Evolutionary conservation across 2,329 filamentous ascomycete species (phyloP), one percentile per base, ranked within the genome.

Genomic region (Pseudogymnoascus sp.): DNA sequence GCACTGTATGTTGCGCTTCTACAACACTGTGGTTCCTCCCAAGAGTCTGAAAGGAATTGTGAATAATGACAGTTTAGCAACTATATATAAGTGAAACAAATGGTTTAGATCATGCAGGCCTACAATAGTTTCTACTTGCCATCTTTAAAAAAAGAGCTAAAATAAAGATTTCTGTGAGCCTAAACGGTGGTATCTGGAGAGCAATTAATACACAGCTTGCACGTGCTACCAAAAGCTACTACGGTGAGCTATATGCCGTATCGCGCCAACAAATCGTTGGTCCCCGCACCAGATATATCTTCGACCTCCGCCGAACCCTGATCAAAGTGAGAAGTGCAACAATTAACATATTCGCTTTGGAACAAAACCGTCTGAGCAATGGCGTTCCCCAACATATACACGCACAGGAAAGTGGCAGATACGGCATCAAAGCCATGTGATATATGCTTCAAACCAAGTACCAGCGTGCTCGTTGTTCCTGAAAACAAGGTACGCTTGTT

Each of bases 401-500:
- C 90, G 65, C 88, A 92, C 66, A 89, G 93, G 58, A 90, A 86
- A 67, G 93, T 97, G 36, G 91, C 91, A 11, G 91, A 96, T 30
- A 82, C 85, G n/a, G 82, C 88, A 1, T 82, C 90, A 11, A 96
- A 90, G 75, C 80, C 90, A 58, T 99, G 94, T 75, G 88, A 91
- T 74, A 85, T 97, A 65, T 97, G 94, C 80, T 95, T 88, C 78
- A 96, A 94, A 75, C 88, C 89, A 7, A 91, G 87, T 62, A 85
- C 87, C 6, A 95, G 88, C 66, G 93, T 97, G 15, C 79, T 99
- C 60, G 90, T 96, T 67, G 95, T 91, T 7, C 84, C 89, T 0
- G 91, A 95, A 69, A 92, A 90, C 70, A 94, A 93, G 84, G 92
- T 94, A 76, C 67, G 25, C 25, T 50, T 59, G 15, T 28, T 37